Base-by-base conservation (phyloP, 2,329 filamentous ascomycete species). In the Fusarium sp. region DNA sequence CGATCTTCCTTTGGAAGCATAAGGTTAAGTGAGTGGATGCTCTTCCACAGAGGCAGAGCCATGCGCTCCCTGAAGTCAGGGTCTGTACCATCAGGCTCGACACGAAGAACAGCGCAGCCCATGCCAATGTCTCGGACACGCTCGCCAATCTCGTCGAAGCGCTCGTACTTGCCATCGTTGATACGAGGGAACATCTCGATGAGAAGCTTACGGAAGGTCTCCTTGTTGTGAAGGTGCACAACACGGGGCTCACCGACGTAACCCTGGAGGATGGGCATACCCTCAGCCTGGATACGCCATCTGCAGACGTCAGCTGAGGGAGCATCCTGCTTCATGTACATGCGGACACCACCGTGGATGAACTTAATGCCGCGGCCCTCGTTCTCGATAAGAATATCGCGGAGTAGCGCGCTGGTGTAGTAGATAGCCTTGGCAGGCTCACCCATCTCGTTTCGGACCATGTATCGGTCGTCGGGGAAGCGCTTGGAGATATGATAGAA, bases 1-100 rank as follows among this genome's bases (percentile, higher is more conserved):
- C 96, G 90, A 73, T 99, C 96, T 80, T 99, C 96, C 85, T 99
- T 99, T 53, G 96, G 95, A 78, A 99, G 86, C 96, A 99, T 99
- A 58, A 99, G 88, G 80, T 99, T 99, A 64, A 98, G 86, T 23
- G 92, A 95, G 75, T 95, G 91, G 67, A 97, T 88, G 79, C 94
- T 97, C 82, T 97, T 92, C 96, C 96, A 99, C 32, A 99, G 85
- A 6, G 96, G 96, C 20, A 99, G 87, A 3, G 95, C 93, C 89
- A 98, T 94, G 30, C 89, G 86, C 84, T 98, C 95, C 27, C 83
- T 81, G 68, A 90, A 91, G 48, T 87, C 85, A 12, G 83, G 80
- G 64, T 88, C 85, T n/a, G 81, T 84, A 41, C 89, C 91, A 60
- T 90, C 91, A 30, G 93, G 91, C 83, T 96, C 93, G 46, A 98